Evolutionary conservation across 2,329 filamentous ascomycete species (phyloP).

Genomic region (Colletotrichum somersetense): DNA sequence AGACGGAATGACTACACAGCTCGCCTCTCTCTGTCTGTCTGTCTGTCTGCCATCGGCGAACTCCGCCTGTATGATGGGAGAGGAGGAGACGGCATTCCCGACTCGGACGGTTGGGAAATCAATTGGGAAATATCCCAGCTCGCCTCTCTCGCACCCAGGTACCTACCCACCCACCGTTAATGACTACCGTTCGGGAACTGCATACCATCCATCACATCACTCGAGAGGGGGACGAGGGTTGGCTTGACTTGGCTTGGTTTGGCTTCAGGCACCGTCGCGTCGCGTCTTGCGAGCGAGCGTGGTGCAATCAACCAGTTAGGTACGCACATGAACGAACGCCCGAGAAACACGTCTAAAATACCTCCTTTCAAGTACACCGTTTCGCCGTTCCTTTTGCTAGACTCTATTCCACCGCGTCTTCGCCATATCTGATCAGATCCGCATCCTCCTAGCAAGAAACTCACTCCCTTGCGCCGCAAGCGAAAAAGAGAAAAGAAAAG

Average conservation of each 20-base stretch:
- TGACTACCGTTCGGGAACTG: background rate
- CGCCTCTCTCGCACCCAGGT: background rate
- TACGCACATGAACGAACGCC: background rate
- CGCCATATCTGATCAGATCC: background rate
- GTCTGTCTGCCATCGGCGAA: conserved; percentile 27
- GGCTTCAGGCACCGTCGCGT: background rate
- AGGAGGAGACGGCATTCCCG: conserved; percentile 8
- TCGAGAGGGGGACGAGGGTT: background rate
- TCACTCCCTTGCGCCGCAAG: background rate
- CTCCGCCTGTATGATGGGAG: conserved; percentile 19
- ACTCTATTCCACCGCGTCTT: background rate
- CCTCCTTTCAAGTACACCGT: background rate
- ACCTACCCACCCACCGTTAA: background rate
- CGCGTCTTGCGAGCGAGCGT: background rate
- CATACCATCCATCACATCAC: too few relatives aligned
- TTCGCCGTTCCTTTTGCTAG: background rate
- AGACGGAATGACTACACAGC: conserved; percentile 20
- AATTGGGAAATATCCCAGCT: background rate
- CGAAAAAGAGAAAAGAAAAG: too few relatives aligned
- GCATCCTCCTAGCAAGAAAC: background rate
- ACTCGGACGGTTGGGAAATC: background rate
- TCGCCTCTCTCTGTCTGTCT: background rate
- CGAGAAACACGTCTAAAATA: background rate
- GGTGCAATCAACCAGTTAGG: too few relatives aligned
- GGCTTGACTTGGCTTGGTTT: too few relatives aligned